Evolutionary conservation across 2,329 filamentous ascomycete species (phyloP).

Genomic region (Diplodia seriata): DNA sequence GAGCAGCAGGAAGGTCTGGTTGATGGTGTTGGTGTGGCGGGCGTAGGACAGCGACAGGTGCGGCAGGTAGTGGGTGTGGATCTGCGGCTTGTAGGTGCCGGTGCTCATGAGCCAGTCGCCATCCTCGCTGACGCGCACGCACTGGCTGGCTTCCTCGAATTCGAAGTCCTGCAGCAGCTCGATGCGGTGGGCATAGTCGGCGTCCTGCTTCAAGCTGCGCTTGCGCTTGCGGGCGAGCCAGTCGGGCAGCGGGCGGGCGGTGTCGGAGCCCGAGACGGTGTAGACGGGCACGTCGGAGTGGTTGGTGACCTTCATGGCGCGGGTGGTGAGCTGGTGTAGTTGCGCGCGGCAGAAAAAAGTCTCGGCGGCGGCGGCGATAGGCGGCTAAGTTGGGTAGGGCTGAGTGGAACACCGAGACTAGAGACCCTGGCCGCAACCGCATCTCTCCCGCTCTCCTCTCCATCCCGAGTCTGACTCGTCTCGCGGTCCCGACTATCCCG

Average conservation of each 20-base stretch:
- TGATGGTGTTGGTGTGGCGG: conserved; percentile 88
- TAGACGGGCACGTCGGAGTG: conserved; percentile 88
- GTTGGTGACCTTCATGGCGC: conserved; percentile 79
- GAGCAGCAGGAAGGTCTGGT: conserved; percentile 87
- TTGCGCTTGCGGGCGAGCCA: conserved; percentile 93
- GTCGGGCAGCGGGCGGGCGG: conserved; percentile 86
- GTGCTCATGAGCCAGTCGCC: conserved; percentile 98
- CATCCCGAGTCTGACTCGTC: conserved; percentile 12
- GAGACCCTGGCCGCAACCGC: not conserved
- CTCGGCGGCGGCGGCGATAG: conserved; percentile 17
- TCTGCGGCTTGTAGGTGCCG: conserved; percentile 80
- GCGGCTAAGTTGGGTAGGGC: conserved; percentile 22
- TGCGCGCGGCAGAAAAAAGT: conserved; percentile 27
- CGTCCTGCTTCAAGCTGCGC: conserved; percentile 87
- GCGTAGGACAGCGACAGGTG: conserved; percentile 93
- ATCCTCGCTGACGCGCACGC: conserved; percentile 89
- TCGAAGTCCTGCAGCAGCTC: conserved; percentile 97
- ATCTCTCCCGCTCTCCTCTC: conserved; percentile 8
- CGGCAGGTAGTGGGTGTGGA: conserved; percentile 93
- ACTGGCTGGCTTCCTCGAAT: conserved; percentile 93
- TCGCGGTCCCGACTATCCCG: not conserved
- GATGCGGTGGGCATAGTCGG: conserved; percentile 90
- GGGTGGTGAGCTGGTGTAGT: conserved; percentile 31
- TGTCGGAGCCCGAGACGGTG: conserved; percentile 90
- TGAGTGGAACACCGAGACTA: conserved; percentile 3